phyloP scores from a whole-genome alignment of 495 filamentous ascomycete genomes.

The Articulospora tetracladia region DNA sequence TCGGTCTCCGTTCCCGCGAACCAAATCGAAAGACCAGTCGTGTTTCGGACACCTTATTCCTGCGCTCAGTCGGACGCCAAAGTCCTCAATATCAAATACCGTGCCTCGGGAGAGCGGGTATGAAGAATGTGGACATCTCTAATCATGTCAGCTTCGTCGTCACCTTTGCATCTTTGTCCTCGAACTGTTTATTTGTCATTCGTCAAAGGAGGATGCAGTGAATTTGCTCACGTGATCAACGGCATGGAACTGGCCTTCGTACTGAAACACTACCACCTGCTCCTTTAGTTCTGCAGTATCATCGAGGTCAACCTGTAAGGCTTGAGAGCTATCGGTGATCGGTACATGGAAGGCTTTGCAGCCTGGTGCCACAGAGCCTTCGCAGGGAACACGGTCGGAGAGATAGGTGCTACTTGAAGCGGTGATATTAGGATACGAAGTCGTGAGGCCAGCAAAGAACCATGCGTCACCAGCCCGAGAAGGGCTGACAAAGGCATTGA shows the following conservation, averaged over 20 bases:
- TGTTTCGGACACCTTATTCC: slow-evolving; percentile 2
- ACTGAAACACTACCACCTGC: not conserved
- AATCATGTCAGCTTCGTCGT: not conserved
- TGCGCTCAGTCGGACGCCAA: not conserved
- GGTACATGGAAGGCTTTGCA: slow-evolving; percentile 5
- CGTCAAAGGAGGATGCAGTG: not conserved
- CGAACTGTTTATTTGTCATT: not conserved
- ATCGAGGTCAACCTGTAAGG: not conserved
- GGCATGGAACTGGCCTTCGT: not conserved
- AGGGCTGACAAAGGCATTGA: not conserved
- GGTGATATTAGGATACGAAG: not conserved
- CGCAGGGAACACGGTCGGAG: not conserved
- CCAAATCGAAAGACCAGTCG: slow-evolving; percentile 3
- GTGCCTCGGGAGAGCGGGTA: slow-evolving; percentile 1
- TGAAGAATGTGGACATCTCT: slow-evolving; percentile 1
- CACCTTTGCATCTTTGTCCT: not conserved
- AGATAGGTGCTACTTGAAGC: not conserved
- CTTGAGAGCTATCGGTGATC: not conserved
- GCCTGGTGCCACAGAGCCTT: not conserved
- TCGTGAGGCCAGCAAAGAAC: not conserved
- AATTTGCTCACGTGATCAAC: not conserved
- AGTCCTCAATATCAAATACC: slow-evolving; percentile 2
- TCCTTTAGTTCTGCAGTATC: not conserved
- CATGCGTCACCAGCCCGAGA: not conserved
- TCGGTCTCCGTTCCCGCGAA: not conserved